Base-by-base conservation (phyloP, 768 basidiomycete species). In the Lactarius hatsudake region DNA sequence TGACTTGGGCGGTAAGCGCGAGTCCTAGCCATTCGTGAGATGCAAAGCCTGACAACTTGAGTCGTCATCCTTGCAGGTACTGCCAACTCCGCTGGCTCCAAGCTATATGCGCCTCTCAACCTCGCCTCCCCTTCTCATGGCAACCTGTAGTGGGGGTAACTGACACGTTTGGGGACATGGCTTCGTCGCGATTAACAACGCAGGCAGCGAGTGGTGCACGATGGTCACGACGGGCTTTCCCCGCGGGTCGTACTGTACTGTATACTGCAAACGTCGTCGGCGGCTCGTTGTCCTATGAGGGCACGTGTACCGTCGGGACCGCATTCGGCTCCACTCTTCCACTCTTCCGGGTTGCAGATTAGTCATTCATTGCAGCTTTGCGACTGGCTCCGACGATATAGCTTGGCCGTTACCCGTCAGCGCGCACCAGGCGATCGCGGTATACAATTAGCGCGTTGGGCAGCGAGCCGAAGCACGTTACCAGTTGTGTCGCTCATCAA, bases 101-200 rank as follows among this genome's bases (percentile, higher is more conserved):
- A 85, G 85, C 8, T 76, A 88, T 71, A 64, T 10, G 15, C 18
- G 42, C 30, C 30, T 20, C 20, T n/a, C 17, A 1, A 7, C 20
- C 26, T 8, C 2, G 32, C 30, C n/a, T n/a, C 10, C 17, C 28
- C 5, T 30, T 30, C 30, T 18, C 40, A 42, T 42, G 42, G 42
- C 42, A 42, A 42, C 42, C 17, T 6, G 17, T 18, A 42, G 42
- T 7, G 17, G 42, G 42, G 23, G 12, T 9, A 26, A 9, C 48
- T 59, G 13, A 40, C 7, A 28, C 45, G 1, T 28, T 23, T 40
- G 12, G 12, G n/a, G 15, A 17, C 1, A n/a, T 51, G 87, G 87
- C 2, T 87, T 85, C 65, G 84, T 89, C 2, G 87, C 83, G 0
- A 90, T 89, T 71, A 90, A 90, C 73, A 89, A 89, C 68, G 81